Percentiles rank a stretch among this genome's conserved stretches.
phyloP scores from a whole-genome alignment of 345 rosid genomes.

The Sisymbrium irio region DNA sequence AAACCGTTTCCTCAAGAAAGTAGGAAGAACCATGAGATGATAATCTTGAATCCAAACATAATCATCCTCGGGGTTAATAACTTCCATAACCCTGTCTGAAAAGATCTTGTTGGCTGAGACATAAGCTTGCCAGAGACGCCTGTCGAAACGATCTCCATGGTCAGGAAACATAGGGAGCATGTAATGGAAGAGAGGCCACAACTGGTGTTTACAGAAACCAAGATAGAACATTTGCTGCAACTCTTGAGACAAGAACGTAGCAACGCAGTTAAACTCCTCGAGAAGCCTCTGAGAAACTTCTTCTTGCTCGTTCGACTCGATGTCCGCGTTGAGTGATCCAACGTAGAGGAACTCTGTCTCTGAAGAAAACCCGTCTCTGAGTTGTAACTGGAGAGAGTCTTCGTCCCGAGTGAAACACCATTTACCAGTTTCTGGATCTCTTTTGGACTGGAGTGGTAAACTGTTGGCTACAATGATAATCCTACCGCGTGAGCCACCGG shows the following conservation, averaged over 20 bases:
- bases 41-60: constrained; percentile 47
- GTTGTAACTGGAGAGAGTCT: constrained; percentile 37
- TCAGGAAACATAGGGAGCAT: constrained; percentile 43
- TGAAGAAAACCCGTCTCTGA: constrained; percentile 41
- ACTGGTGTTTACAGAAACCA: constrained; percentile 43
- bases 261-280: constrained; percentile 41
- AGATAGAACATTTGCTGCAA: constrained; percentile 37
- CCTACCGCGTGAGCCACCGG: constrained; percentile 19
- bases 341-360: constrained; percentile 39
- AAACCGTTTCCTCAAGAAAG: constrained; percentile 42
- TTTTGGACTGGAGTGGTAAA: constrained; percentile 38
- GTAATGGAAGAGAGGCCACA: constrained; percentile 48
- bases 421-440: constrained; percentile 29
- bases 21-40: constrained; percentile 47
- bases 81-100: constrained; percentile 43
- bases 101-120: constrained; percentile 43
- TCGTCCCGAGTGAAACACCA: constrained; percentile 40
- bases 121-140: constrained; percentile 39
- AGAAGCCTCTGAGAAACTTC: constrained; percentile 37
- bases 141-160: constrained; percentile 38
- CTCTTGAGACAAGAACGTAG: constrained; percentile 39
- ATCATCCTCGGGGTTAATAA: constrained; percentile 42
- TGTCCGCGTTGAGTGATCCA: constrained; percentile 38
- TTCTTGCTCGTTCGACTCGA: constrained; percentile 36
- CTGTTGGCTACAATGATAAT: constrained; percentile 39